Evolutionary conservation across 179 eudicot species (phyloP), one percentile per base, ranked within the genome.

Genomic region (Nepenthes alata): DNA sequence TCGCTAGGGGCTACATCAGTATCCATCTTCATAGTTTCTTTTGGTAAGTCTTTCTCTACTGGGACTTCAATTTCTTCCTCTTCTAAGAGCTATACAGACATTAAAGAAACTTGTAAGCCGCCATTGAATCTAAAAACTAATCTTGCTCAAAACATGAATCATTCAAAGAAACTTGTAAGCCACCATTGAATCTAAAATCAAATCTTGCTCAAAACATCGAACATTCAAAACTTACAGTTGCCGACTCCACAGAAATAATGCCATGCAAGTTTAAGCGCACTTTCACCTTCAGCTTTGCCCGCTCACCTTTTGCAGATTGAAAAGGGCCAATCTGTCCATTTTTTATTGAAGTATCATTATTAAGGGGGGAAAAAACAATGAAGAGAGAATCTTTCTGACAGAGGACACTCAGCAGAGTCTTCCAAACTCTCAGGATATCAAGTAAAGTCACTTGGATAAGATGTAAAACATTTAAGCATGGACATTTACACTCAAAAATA

Each of bases 31-130:
- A 76, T 62, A 58, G 74, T 68, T 53, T 80, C 85, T 51, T 72
- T 76, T 4, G 67, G 47, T 39, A 74, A 54, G 65, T 86, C 91
- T 61, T 88, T 85, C 49, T 62, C 74, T 58, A 89, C 84, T 47
- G 90, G 84, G 66, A 93, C 84, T 62, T 89, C 98, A 66, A 72
- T 62, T 58, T 93, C 94, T 68, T 89, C 98, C 61, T 89, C 96
- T 72, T 93, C 98, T 61, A 89, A 61, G 38, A 93, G 89, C 98
- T 93, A 72, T 61, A 36, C 59, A 58, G 44, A 34, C 12, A 10
- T 5, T 4, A 47, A 2, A 11, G 13, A 60, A 58, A 14, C 3
- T 45, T 4, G 14, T 12, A 5, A 49, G 49, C 11, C 2, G 54
- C 15, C 53, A 5, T 25, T 64, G 1, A 5, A 11, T 6, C 25